Evolutionary conservation across 495 filamentous ascomycete species (phyloP).

Genomic region (Cercophora scortea): DNA sequence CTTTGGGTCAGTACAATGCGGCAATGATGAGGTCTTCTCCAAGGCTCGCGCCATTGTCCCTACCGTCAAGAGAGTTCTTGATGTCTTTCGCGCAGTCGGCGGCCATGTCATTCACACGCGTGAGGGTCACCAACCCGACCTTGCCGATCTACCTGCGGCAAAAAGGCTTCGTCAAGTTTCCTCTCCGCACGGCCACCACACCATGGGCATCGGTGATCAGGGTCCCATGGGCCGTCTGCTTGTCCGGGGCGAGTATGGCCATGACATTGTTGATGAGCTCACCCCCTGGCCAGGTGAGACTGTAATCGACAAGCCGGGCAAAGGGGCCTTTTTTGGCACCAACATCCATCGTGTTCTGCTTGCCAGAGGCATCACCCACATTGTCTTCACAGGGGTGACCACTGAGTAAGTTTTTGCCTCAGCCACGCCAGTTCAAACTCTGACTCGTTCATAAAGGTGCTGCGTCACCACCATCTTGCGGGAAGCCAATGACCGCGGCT

Average conservation of each 20-base stretch:
- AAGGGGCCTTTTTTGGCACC: conserved; percentile 58
- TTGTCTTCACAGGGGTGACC: conserved; percentile 53
- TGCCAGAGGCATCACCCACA: conserved; percentile 57
- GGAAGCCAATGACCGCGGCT: conserved; percentile 68
- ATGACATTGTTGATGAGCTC: conserved; percentile 55
- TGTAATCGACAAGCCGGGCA: conserved; percentile 62
- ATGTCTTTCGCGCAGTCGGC: conserved; percentile 47
- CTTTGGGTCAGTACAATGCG: conserved; percentile 27
- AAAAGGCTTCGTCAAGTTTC: conserved; percentile 40
- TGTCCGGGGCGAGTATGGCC: conserved; percentile 54
- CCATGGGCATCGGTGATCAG: conserved; percentile 44
- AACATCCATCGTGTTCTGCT: conserved; percentile 53
- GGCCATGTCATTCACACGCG: conserved; percentile 65
- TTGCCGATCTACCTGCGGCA: conserved; percentile 44
- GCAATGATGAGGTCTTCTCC: conserved; percentile 27
- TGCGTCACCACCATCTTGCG: conserved; percentile 63
- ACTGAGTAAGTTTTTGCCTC: conserved; percentile 23
- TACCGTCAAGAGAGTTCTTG: conserved; percentile 38
- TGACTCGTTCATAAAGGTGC: conserved; percentile 44
- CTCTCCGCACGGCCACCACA: conserved; percentile 33
- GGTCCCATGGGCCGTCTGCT: conserved; percentile 54
- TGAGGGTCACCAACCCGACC: conserved; percentile 44
- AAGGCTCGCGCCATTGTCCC: conserved; percentile 33
- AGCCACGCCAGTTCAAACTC: background rate
- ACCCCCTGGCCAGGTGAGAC: conserved; percentile 50